phyloP scores from a whole-genome alignment of 176 grass and related monocot genomes.

The Elaeis guineensis region DNA sequence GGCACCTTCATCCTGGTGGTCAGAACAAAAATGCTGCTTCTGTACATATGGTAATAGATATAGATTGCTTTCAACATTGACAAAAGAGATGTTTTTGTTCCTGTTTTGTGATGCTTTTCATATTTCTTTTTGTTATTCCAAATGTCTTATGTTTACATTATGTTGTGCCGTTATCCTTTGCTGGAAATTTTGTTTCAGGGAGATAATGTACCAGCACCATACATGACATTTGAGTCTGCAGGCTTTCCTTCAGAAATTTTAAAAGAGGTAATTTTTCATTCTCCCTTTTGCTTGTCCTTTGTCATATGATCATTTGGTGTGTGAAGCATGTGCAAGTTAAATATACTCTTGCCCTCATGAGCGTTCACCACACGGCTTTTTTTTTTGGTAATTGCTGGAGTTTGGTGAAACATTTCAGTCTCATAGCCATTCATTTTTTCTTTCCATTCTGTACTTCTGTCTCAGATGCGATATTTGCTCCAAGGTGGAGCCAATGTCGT shows the following conservation, averaged over 20 bases:
- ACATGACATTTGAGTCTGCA: conserved; percentile 76
- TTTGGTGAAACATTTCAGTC: background rate
- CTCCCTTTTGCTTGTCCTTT: background rate
- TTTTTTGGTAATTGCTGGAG: conserved; percentile 14
- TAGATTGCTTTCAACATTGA: too few relatives aligned
- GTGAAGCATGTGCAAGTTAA: conserved; percentile 4
- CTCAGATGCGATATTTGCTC: conserved; percentile 99
- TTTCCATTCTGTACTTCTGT: conserved; percentile 52
- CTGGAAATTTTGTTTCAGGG: conserved; percentile 37
- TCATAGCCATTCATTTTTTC: conserved; percentile 20
- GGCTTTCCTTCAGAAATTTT: conserved; percentile 65
- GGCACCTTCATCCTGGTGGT: too few relatives aligned
- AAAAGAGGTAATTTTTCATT: conserved; percentile 64
- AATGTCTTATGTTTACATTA: too few relatives aligned
- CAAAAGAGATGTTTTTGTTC: too few relatives aligned
- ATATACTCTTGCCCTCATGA: conserved; percentile 34
- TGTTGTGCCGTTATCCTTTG: conserved; percentile 4
- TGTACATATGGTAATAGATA: too few relatives aligned
- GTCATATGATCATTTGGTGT: background rate
- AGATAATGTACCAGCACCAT: conserved; percentile 70
- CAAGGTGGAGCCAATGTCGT: conserved; percentile 94
- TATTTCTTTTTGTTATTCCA: too few relatives aligned
- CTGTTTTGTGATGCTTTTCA: too few relatives aligned
- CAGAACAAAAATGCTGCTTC: too few relatives aligned
- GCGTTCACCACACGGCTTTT: conserved; percentile 31